Evolutionary conservation across 495 filamentous ascomycete genomes (phyloP).

Genomic region (Lophiostoma macrostomum): DNA sequence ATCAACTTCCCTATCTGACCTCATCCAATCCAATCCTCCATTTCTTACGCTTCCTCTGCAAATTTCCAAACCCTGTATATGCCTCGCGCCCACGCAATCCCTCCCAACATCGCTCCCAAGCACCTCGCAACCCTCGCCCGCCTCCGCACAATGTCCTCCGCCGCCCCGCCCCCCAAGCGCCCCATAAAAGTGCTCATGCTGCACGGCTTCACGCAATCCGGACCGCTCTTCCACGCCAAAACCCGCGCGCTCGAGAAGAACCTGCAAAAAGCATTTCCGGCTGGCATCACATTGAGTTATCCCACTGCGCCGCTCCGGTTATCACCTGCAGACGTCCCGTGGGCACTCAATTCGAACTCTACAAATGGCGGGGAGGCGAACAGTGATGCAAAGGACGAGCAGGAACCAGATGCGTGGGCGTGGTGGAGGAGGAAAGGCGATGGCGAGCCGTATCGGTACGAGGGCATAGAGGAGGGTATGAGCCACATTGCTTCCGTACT

Average conservation of each 20-base stretch:
- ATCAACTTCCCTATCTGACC: no score
- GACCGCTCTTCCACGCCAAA: conserved; percentile 81
- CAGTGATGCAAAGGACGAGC: conserved; percentile 34
- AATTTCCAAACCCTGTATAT: no score
- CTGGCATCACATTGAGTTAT: conserved; percentile 53
- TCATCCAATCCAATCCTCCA: no score
- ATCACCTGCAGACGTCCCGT: conserved; percentile 67
- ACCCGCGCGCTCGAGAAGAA: conserved; percentile 80
- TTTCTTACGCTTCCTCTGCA: no score
- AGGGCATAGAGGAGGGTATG: conserved; percentile 64
- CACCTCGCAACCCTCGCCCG: conserved; percentile 4
- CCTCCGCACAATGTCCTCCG: conserved; percentile 17
- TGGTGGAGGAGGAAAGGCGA: conserved; percentile 77
- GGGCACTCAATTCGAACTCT: conserved; percentile 31
- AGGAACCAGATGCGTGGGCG: conserved; percentile 63
- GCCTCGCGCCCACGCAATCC: no score
- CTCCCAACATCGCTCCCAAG: conserved; percentile 1
- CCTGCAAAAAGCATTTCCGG: conserved; percentile 67
- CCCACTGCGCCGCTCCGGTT: conserved; percentile 64
- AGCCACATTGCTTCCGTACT: conserved; percentile 57
- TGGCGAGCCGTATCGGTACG: conserved; percentile 54
- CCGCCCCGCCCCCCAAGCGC: conserved; percentile 11
- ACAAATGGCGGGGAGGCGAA: background rate
- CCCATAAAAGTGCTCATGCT: conserved; percentile 48
- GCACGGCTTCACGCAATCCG: conserved; percentile 86